Percentiles rank a stretch among this genome's conserved stretches.
These are phyloP conservation scores for Ophiostoma himal-ulmi DNA, from an alignment of 2,329 filamentous ascomycete species.

Conservation along the genomic window DNA sequence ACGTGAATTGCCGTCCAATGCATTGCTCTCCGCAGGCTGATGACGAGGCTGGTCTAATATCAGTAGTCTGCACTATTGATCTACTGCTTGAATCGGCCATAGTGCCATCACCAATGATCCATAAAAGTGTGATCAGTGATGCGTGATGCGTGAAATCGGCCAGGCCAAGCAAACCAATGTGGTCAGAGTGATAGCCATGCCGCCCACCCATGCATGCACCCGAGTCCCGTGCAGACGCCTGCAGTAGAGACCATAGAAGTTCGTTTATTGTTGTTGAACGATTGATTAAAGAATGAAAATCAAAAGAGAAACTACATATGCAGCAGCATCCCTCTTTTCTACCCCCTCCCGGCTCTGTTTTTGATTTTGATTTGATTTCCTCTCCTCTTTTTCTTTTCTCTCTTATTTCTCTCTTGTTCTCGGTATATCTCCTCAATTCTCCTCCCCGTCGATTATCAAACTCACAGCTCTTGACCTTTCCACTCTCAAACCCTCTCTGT, in stretches of 20 bases:
- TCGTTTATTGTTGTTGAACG: background rate
- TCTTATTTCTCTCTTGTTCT: background rate
- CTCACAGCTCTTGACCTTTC: conserved; percentile 35
- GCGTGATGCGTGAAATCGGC: background rate
- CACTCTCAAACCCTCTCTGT: conserved; percentile 25
- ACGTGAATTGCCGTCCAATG: background rate
- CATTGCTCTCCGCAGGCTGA: background rate
- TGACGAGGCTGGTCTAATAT: background rate
- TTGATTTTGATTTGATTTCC: background rate
- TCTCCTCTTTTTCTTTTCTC: background rate
- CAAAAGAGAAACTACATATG: background rate
- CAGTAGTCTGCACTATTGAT: background rate
- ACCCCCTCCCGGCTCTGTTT: background rate
- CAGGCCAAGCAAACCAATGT: background rate
- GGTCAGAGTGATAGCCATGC: background rate
- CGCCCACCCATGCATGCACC: conserved; percentile 24
- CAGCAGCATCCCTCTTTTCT: background rate
- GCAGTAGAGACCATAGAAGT: background rate
- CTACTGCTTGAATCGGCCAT: no score
- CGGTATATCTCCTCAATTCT: background rate
- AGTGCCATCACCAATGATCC: background rate
- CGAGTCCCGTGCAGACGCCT: background rate
- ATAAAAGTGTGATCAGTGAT: conserved; percentile 7
- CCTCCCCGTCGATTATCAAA: conserved; percentile 38
- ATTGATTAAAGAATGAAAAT: background rate